Percentiles rank a stretch among this genome's conserved stretches.
Evolutionary conservation across 805 yeast species (phyloP).

Genomic region (Starmera dryadoides): DNA sequence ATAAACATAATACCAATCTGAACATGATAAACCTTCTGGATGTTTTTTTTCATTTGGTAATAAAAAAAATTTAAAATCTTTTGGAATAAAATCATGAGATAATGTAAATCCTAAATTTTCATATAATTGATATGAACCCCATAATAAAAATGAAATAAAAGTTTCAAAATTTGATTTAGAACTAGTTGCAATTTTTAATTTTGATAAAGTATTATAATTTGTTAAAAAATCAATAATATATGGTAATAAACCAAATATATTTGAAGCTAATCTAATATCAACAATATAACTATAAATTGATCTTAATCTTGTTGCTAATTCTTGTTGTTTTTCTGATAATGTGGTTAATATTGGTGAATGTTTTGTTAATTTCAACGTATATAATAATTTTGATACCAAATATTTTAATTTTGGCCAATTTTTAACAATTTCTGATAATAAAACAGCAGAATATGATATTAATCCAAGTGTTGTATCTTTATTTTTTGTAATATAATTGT

Average conservation of each 20-base stretch:
- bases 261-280: constrained; percentile 13
- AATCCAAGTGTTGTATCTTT: constrained; percentile 10
- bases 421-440: constrained; percentile 10
- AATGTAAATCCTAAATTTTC: constrained; percentile 14
- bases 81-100: constrained; percentile 11
- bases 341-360: neutral
- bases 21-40: constrained; percentile 1
- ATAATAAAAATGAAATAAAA: constrained; percentile 7
- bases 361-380: constrained; percentile 1
- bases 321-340: constrained; percentile 4
- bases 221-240: constrained; percentile 10
- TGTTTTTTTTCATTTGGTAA: constrained; percentile 7
- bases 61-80: constrained; percentile 6
- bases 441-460: constrained; percentile 8
- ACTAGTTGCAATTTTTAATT: constrained; percentile 3
- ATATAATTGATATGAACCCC: constrained; percentile 10
- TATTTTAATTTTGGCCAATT: constrained; percentile 10
- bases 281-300: constrained; percentile 11
- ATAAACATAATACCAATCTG: constrained; percentile 17
- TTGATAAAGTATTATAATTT: constrained; percentile 9
- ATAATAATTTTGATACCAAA: constrained; percentile 6
- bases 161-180: constrained; percentile 7
- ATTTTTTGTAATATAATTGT: constrained; percentile 6
- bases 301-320: constrained; percentile 4
- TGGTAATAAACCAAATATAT: constrained; percentile 13